A percentile compares a stretch with the other conserved stretches of the same genome.
These are phyloP conservation scores for Saussurea involucrata DNA, from an alignment of 129 eudicot species.

Conservation along the genomic window DNA sequence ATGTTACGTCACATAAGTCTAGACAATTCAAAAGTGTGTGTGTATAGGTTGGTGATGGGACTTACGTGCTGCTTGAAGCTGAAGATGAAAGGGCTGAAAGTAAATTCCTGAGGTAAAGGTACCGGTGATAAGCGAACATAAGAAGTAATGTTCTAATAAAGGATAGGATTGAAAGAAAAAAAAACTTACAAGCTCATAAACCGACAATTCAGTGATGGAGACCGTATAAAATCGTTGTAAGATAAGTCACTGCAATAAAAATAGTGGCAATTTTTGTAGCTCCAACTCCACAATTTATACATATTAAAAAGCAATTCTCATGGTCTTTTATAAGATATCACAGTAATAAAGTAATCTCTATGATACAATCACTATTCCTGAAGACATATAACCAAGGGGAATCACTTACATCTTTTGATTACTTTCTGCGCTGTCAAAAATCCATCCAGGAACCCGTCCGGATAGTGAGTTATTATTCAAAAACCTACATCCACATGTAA, in stretches of 20 bases:
- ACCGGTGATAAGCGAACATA: background rate
- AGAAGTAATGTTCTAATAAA: background rate
- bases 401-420: conserved; percentile 38
- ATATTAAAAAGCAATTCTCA: background rate
- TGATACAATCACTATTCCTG: background rate
- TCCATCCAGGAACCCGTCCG: conserved; percentile 59
- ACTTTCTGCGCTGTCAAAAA: conserved; percentile 2
- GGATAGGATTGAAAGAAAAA: background rate
- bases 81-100: conserved; percentile 60
- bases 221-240: conserved; percentile 61
- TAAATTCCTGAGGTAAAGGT: conserved; percentile 52
- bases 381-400: background rate
- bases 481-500: conserved; percentile 39
- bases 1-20: conserved; percentile 1
- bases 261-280: background rate
- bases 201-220: conserved; percentile 31
- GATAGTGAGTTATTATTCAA: conserved; percentile 55
- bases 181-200: conserved; percentile 50
- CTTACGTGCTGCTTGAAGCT: conserved; percentile 44
- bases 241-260: conserved; percentile 60
- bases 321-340: background rate
- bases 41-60: conserved; percentile 12
- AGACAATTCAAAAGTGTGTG: background rate
- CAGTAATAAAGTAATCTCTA: background rate
- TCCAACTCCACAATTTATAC: background rate